Percentiles rank a stretch among this genome's conserved stretches.
Conservation (phyloP, 306 rosid genomes). For the Spatholobus suberectus region DNA sequence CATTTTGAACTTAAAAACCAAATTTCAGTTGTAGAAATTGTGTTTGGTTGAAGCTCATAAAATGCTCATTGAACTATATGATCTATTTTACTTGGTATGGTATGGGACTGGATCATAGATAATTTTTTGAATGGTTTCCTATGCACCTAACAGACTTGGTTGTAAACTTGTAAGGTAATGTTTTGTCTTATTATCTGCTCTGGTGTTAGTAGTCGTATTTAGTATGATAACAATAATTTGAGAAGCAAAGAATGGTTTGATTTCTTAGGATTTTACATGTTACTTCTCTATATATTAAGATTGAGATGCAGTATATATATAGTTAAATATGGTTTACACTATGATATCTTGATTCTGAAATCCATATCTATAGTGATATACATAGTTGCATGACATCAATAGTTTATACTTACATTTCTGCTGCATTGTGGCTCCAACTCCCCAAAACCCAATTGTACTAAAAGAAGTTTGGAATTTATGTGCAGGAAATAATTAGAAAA, state of each 20-base stretch:
- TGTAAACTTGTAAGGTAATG: background rate
- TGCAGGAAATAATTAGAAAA: constrained; percentile 78
- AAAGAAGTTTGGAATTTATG: constrained; percentile 22
- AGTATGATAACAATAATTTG: background rate
- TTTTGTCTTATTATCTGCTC: background rate
- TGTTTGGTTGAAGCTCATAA: background rate
- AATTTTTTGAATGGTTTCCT: background rate
- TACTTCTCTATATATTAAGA: background rate
- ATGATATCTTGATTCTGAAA: constrained; percentile 11
- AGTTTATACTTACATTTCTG: background rate
- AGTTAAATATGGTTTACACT: background rate
- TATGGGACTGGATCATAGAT: background rate
- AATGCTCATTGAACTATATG: background rate
- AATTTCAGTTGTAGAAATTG: background rate
- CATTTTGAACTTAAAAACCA: background rate
- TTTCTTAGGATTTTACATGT: constrained; percentile 1
- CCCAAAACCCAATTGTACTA: background rate
- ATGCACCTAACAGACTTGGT: background rate
- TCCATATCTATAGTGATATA: constrained; percentile 4
- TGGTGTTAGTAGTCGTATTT: constrained; percentile 14
- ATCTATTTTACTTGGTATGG: constrained; percentile 4
- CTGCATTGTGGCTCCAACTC: constrained; percentile 1
- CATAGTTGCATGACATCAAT: background rate
- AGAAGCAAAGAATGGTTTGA: constrained; percentile 4
- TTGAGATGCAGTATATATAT: background rate